Evolutionary conservation across 148 eudicot genomes (phyloP), one percentile per base, ranked within the genome.

Genomic region (Vaccinium corymbosum): DNA sequence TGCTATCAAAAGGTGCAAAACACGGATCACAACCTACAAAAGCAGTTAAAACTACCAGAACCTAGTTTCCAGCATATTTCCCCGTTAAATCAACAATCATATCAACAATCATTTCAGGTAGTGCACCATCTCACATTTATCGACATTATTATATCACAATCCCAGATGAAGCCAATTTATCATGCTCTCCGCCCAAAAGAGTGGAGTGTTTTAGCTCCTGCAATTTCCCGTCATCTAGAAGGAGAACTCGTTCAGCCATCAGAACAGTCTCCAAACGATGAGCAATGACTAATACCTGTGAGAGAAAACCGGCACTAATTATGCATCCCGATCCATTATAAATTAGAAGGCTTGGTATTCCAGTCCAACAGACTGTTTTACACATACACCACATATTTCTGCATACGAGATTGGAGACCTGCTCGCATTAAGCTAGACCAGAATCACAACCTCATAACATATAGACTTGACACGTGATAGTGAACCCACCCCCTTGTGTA

Each of bases 241-340:
- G 89, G 62, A 93, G 87, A 75, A 97, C 86, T 80, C 98, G 89
- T 81, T 92, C 88, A 13, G 99, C 98, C 99, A 94, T 97, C 62
- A 92, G 84, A 84, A 94, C 98, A 10, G 99, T 97, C 87, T 97
- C 96, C 85, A 97, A 76, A 66, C 98, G 90, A 86, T 94, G 99
- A 48, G 99, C 95, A 74, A 97, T 97, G 48, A 94, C 92, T 86
- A 97, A 75, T 76, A 97, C 97, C 99, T 97, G 80, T 90, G 83
- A 19, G 70, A 79, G 64, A 22, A 73, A 81, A 79, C 22, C 35
- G 2, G 68, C 49, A 9, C 4, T 35, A 49, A 29, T 50, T 7
- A 52, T 48, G 25, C 2, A 78, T 27, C 38, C 32, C 4, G 17
- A 79, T 42, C 55, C 46, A 71, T 55, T 46, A 53, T 49, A 22